These are phyloP conservation scores for Hypoxylon lienhwacheense DNA, from an alignment of 495 filamentous ascomycete species.

Conservation along the genomic window DNA sequence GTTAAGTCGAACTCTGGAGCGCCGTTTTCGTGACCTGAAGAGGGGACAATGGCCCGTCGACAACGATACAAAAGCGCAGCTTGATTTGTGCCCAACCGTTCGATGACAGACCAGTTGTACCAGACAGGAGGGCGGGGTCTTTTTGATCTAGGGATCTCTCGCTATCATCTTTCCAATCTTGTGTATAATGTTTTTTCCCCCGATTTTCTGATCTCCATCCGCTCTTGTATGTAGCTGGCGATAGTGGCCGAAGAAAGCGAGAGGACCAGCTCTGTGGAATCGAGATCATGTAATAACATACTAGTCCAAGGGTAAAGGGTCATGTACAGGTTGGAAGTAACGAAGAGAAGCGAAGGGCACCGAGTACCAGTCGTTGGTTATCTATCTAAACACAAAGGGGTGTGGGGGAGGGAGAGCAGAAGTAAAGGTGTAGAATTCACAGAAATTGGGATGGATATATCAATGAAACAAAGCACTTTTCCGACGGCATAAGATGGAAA, in stretches of 20 bases:
- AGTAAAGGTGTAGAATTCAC: slow-evolving; percentile 30
- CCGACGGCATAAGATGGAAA: slow-evolving; percentile 16
- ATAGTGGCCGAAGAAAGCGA: slow-evolving; percentile 17
- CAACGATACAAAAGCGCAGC: slow-evolving; percentile 10
- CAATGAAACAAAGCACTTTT: slow-evolving; percentile 37
- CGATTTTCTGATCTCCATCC: slow-evolving; percentile 27
- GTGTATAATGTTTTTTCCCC: slow-evolving; percentile 31
- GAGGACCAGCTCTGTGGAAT: slow-evolving; percentile 12
- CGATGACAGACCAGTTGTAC: slow-evolving; percentile 27
- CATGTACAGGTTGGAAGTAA: slow-evolving; percentile 23
- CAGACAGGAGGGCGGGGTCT: slow-evolving; percentile 25
- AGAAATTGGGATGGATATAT: slow-evolving; percentile 33
- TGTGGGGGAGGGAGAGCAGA: slow-evolving; percentile 18
- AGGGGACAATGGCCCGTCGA: slow-evolving; percentile 6
- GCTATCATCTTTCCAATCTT: slow-evolving; percentile 25
- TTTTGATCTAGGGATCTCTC: slow-evolving; percentile 21
- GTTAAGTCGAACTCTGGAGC: slow-evolving; percentile 18
- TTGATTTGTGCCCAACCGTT: slow-evolving; percentile 16
- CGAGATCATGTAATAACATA: slow-evolving; percentile 34
- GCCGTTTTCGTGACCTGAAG: slow-evolving; percentile 18
- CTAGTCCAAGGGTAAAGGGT: slow-evolving; percentile 15
- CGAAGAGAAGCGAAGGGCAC: slow-evolving; percentile 1
- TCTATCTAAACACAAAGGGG: slow-evolving; percentile 9
- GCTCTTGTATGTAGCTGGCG: slow-evolving; percentile 20
- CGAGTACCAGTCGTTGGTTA: slow-evolving; percentile 15